phyloP scores from a whole-genome alignment of 805 yeast genomes.

The Myxozyma neotropica region DNA sequence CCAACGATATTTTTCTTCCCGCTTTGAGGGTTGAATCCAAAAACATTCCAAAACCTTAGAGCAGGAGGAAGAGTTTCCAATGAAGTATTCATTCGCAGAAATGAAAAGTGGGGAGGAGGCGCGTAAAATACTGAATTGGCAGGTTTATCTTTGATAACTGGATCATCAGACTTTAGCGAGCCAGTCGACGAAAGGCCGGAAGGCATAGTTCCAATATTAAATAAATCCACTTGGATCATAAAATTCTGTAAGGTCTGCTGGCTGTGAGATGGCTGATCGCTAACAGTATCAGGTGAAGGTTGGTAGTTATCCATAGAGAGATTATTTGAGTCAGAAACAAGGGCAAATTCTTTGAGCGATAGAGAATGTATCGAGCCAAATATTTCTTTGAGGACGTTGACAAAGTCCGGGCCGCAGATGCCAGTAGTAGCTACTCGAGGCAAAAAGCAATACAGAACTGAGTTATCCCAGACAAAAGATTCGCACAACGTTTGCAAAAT shows the following conservation, averaged over 20 bases:
- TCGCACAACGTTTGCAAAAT: constrained; percentile 39
- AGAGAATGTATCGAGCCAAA: constrained; percentile 22
- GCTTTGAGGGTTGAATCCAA: constrained; percentile 43
- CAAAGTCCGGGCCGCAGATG: constrained; percentile 25
- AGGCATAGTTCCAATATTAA: not conserved
- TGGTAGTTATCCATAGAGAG: not conserved
- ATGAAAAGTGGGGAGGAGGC: constrained; percentile 41
- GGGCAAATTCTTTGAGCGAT: constrained; percentile 21
- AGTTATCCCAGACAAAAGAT: constrained; percentile 45
- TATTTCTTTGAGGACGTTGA: constrained; percentile 22
- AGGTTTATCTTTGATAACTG: not conserved
- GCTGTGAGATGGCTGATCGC: not conserved
- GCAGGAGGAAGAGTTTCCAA: constrained; percentile 45
- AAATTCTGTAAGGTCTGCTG: constrained; percentile 11
- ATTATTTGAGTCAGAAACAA: constrained; percentile 14
- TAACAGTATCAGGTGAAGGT: not conserved
- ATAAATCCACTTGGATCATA: constrained; percentile 13
- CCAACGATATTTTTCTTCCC: constrained; percentile 40
- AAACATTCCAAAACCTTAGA: constrained; percentile 46
- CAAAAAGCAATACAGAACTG: constrained; percentile 33
- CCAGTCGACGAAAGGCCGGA: not conserved
- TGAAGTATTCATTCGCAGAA: constrained; percentile 37
- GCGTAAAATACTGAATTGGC: constrained; percentile 11
- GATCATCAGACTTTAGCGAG: constrained; percentile 5
- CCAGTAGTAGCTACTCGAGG: constrained; percentile 18